Base-by-base conservation (phyloP, 306 rosid species). In the Casuarina equisetifolia region DNA sequence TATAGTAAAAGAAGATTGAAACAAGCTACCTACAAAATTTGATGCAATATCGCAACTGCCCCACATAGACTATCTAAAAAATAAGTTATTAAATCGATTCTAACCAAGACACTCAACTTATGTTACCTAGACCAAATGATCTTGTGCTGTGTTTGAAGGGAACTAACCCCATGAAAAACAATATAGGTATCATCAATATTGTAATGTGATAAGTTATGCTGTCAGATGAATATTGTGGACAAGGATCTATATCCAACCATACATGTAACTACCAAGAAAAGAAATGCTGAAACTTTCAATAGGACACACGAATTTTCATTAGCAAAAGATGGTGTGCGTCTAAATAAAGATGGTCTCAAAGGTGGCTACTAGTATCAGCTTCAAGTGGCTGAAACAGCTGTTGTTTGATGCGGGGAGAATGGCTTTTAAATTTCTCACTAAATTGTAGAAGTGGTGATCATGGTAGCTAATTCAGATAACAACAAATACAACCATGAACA, bases 401-500 rank as follows among this genome's bases (percentile, higher is more conserved):
- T 48, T 48, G 51, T 48, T 48, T 48, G 13, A 48, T 8, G 51
- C 2, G 9, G 51, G 11, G 51, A 48, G 51, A 3, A 48, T 48
- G 51, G 51, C 12, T 40, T 4, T 58, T 10, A 10, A 32, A 61
- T 19, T 57, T 19, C 13, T 20, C 64, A 57, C 13, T 32, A 61
- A 66, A 42, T 40, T 42, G 39, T 6, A 66, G 49, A 3, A 66
- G 45, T 53, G 45, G 61, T 73, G 51, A 70, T 8, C 35, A 74
- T 62, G 40, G 64, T 84, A 4, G 3, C 39, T 17, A 62, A 53
- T 12, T 9, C 53, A 76, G 46, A 20, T 46, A 80, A 76, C 15
- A 64, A 13, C 48, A 40, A 40, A 17, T 40, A n/a, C 58, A 61
- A 13, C 43, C 39, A 32, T 64, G 3, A 43, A 70, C 62, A 32